Conservation (phyloP, 2,329 filamentous ascomycete species). For the Fusarium neocosmosporiellum region DNA sequence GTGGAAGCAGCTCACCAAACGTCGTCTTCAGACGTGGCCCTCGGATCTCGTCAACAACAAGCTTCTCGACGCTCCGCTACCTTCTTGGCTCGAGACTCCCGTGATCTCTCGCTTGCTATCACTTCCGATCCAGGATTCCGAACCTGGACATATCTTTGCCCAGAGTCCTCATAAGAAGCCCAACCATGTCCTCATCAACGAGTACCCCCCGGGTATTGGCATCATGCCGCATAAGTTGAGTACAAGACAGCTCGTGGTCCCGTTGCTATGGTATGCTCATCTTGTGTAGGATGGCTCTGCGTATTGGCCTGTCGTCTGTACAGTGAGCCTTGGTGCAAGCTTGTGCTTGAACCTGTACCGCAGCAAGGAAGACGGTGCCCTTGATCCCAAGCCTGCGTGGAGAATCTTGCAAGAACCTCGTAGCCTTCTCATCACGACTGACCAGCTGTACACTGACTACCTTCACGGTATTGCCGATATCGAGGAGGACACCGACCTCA, state of each 20-base stretch:
- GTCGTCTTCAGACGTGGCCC: constrained; percentile 91
- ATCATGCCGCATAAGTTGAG: constrained; percentile 91
- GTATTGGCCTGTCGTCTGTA: constrained; percentile 90
- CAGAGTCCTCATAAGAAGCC: constrained; percentile 78
- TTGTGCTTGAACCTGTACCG: constrained; percentile 82
- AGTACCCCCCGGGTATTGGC: constrained; percentile 88
- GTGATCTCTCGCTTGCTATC: constrained; percentile 71
- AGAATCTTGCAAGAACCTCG: constrained; percentile 84
- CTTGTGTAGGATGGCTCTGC: constrained; percentile 76
- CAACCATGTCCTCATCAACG: constrained; percentile 95
- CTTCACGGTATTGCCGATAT: constrained; percentile 80
- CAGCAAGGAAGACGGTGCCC: constrained; percentile 69
- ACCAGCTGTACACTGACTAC: constrained; percentile 74
- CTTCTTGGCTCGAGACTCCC: constrained; percentile 78
- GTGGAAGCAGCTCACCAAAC: constrained; percentile 90
- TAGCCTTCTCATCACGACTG: constrained; percentile 80
- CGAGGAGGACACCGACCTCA: constrained; percentile 73
- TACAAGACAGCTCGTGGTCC: constrained; percentile 38
- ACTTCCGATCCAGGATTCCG: constrained; percentile 53
- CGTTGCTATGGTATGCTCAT: constrained; percentile 47
- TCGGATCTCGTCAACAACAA: constrained; percentile 83
- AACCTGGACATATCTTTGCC: constrained; percentile 60
- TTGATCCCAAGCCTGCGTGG: constrained; percentile 63
- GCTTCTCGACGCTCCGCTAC: constrained; percentile 79
- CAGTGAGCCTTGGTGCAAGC: constrained; percentile 83